These are phyloP conservation scores for Tuber umbilicatum DNA, from an alignment of 495 filamentous ascomycete species.

Conservation along the genomic window DNA sequence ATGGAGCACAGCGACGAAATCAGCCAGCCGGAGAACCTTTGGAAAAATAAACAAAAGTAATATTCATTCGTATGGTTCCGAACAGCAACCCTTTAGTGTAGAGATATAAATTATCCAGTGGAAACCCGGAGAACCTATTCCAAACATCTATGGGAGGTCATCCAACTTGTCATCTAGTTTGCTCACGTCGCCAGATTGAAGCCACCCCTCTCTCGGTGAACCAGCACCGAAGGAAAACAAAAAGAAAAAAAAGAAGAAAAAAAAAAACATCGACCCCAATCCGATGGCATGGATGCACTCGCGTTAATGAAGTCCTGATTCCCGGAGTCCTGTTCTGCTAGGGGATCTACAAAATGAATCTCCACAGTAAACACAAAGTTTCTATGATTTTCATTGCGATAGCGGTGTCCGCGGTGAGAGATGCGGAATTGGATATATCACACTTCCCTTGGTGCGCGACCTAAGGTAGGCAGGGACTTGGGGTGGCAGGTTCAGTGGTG, in stretches of 20 bases:
- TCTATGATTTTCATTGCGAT: neutral
- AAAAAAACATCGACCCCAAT: neutral
- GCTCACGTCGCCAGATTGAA: neutral
- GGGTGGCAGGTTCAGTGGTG: neutral
- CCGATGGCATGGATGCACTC: no score
- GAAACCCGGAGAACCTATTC: neutral
- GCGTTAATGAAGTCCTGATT: no score
- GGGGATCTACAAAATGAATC: neutral
- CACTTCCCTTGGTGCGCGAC: neutral
- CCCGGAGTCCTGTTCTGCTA: neutral
- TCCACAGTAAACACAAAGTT: neutral
- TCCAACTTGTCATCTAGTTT: neutral
- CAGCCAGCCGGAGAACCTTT: no score
- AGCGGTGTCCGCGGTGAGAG: neutral
- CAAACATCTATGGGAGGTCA: neutral
- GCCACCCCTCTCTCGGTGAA: neutral
- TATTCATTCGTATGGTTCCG: neutral
- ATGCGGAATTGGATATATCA: neutral
- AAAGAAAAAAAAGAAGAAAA: no score
- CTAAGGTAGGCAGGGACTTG: neutral
- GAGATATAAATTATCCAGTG: neutral
- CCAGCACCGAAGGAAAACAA: neutral
- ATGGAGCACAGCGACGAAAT: neutral
- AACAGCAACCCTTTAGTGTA: neutral
- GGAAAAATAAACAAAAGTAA: neutral